These are phyloP conservation scores for Nemania diffusa DNA, from an alignment of 2,329 filamentous ascomycete species.

Conservation along the genomic window DNA sequence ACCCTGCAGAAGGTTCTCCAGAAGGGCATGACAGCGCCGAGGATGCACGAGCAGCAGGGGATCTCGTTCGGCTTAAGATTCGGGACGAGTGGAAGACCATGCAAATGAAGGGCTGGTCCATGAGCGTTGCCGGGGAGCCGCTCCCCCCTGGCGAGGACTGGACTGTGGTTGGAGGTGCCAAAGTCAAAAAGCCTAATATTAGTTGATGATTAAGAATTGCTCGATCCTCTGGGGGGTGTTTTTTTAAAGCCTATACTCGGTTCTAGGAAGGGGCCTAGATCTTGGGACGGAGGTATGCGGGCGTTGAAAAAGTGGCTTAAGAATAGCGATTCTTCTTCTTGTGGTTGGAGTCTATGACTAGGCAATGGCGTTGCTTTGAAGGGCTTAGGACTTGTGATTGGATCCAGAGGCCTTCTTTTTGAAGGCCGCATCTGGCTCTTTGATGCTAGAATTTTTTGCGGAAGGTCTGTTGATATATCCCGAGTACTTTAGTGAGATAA, in stretches of 20 bases:
- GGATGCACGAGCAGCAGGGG: slow-evolving; percentile 88
- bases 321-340: neutral
- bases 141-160: slow-evolving; percentile 51
- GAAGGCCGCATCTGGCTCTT: neutral
- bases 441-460: neutral
- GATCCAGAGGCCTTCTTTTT: neutral
- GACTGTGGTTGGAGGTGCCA: slow-evolving; percentile 39
- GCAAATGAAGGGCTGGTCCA: slow-evolving; percentile 73
- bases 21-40: slow-evolving; percentile 91
- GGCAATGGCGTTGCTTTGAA: neutral
- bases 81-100: slow-evolving; percentile 75
- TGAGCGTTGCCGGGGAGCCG: slow-evolving; percentile 60
- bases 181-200: slow-evolving; percentile 30
- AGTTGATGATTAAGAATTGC: neutral
- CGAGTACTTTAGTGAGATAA: neutral
- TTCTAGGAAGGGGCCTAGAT: neutral
- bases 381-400: neutral
- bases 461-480: neutral
- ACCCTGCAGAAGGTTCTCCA: slow-evolving; percentile 56
- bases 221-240: neutral
- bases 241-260: neutral
- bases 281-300: neutral
- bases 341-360: neutral
- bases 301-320: neutral
- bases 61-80: slow-evolving; percentile 80